Evolutionary conservation across 169 alveolate species (phyloP), one percentile per base, ranked within the genome.

Genomic region (Eimeria sp.): DNA sequence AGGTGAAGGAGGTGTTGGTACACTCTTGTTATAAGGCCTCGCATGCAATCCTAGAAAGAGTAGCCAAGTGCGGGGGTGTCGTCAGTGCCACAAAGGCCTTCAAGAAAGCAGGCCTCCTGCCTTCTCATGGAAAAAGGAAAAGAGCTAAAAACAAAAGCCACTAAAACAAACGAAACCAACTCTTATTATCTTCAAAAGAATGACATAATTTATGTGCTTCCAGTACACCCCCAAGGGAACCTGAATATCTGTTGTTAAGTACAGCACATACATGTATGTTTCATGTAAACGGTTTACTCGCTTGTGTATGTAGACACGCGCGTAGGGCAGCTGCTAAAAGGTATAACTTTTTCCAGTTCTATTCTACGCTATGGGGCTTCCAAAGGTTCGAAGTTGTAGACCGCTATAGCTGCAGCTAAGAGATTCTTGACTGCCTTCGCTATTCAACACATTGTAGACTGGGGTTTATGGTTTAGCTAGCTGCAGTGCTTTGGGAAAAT

Each of bases 11-110:
- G 25, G 45, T 91, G 5, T 67, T 91, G 27, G 70, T 91, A 13
- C 83, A 58, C 27, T 91, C 95, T 22, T 91, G 95, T 49, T 78
- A 78, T 34, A 78, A 43, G 25, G n/a, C 16, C n/a, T 27, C 67
- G 40, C n/a, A 43, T 49, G 30, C 89, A 18, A 40, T 20, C 14
- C 34, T 78, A 58, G 89, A 45, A 45, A 78, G 65, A 78, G 45
- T 78, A 6, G 61, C 89, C 65, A 89, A 89, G 61, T 89, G 95
- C 75, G 89, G 88, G 18, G 95, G 95, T 30, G 11, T 73, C 10
- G 76, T 89, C 57, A 89, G 95, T 57, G 95, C 95, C 40, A 54
- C 57, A 27, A 45, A 34, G 78, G 95, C 95, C 4, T 30, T 89
- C 61, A 89, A 49, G 40, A 47, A 18, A n/a, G 95, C 95, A 2